Evolutionary conservation across 805 yeast genomes (phyloP), one percentile per base, ranked within the genome.

Genomic region (Metschnikowia anglica): DNA sequence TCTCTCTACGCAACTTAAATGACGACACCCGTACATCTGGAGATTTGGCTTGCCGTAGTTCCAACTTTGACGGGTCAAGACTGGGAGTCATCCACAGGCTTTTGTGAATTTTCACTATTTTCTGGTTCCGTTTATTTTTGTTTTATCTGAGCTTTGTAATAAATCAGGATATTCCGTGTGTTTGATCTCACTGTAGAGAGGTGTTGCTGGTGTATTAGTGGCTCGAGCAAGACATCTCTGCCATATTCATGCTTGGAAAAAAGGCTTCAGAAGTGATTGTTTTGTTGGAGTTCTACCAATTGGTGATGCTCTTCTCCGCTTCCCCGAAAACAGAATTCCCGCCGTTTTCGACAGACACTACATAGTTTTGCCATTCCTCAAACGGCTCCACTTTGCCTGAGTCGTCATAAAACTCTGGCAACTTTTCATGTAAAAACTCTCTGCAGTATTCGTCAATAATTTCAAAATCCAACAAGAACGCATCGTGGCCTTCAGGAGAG

Each of bases 401-500:
- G 9, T 48, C 39, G 19, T 55, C 61, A 73, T 80, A 82, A 46
- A 83, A 71, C 21, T 81, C 85, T 2, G 81, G 74, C 41, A 83
- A 65, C 43, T 81, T 70, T 30, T 68, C 63, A 18, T 64, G 66
- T 56, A 91, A 72, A 63, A 91, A 93, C 3, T 77, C 77, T 33
- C 77, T 65, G 40, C 95, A 80, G 50, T 83, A 70, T 27, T 76
- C 71, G 61, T 93, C 87, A 44, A 93, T 88, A 39, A 81, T 79
- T 37, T 80, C 83, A 62, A 93, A 93, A 63, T 93, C 99, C 36
- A 93, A 72, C 47, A 93, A 67, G 59, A 93, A 93, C 2, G 98
- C 99, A 68, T 93, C 99, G 59, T 93, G 99, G 13, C 99, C 99
- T 55, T 93, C 99, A 10, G 91, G 93, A 1, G 97, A 89, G 49